Percentiles rank a stretch among this genome's conserved stretches.
These are phyloP conservation scores for Linnemannia schmuckeri DNA, from an alignment of 192 early-diverging fungal genomes.

Conservation along the genomic window DNA sequence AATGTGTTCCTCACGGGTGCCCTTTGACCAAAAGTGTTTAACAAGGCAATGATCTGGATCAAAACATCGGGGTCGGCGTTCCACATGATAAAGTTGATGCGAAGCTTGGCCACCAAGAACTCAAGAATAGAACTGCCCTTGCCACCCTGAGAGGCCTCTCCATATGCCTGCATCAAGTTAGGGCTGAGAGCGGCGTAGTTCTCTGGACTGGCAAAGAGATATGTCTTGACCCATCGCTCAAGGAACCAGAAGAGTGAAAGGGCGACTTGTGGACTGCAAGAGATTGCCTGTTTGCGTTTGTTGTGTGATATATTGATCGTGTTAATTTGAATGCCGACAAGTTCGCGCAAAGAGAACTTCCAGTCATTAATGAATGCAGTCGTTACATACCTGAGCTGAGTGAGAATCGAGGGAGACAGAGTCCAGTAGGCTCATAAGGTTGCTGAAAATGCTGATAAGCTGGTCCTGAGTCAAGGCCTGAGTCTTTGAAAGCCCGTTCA, in stretches of 20 bases:
- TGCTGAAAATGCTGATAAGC: slow-evolving; percentile 63
- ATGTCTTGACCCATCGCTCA: slow-evolving; percentile 80
- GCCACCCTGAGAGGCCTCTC: slow-evolving; percentile 63
- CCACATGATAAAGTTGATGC: slow-evolving; percentile 77
- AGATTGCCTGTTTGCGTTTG: slow-evolving; percentile 56
- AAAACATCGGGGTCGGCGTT: slow-evolving; percentile 78
- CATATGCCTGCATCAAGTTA: slow-evolving; percentile 69
- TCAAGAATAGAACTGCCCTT: slow-evolving; percentile 70
- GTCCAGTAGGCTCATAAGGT: slow-evolving; percentile 64
- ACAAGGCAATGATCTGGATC: slow-evolving; percentile 61
- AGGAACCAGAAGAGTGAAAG: slow-evolving; percentile 83
- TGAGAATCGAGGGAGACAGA: slow-evolving; percentile 67
- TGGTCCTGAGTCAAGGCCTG: slow-evolving; percentile 61
- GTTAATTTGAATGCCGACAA: not conserved
- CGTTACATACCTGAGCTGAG: slow-evolving; percentile 46
- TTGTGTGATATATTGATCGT: not conserved
- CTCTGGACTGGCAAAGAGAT: slow-evolving; percentile 71
- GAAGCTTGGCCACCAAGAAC: slow-evolving; percentile 71
- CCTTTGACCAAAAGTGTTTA: slow-evolving; percentile 62
- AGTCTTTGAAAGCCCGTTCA: slow-evolving; percentile 70
- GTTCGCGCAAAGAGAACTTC: no score
- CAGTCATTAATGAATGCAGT: not conserved
- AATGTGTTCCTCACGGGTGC: slow-evolving; percentile 59
- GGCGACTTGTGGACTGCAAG: slow-evolving; percentile 77
- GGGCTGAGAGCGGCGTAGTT: slow-evolving; percentile 71